These are phyloP conservation scores for Desmodesmus armatus DNA, from an alignment of 139 green algal species.

Conservation along the genomic window DNA sequence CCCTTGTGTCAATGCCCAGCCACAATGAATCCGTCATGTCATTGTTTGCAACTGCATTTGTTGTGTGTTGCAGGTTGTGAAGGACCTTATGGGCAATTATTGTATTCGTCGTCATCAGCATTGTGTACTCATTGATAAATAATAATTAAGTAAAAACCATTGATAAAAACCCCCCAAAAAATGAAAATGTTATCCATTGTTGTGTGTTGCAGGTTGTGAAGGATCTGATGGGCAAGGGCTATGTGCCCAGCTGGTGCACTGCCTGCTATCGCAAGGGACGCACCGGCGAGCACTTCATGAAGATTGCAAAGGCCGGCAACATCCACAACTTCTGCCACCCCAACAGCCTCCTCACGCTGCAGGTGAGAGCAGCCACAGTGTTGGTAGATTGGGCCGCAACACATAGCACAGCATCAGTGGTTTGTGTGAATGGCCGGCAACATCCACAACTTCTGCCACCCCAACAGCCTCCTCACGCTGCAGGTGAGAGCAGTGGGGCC, in stretches of 20 bases:
- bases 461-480: slow-evolving; percentile 78
- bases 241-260: slow-evolving; percentile 81
- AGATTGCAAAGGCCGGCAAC: slow-evolving; percentile 80
- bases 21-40: too few relatives aligned
- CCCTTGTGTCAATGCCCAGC: too few relatives aligned
- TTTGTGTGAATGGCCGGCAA: slow-evolving; percentile 79
- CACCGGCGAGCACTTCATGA: slow-evolving; percentile 84
- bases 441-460: slow-evolving; percentile 87
- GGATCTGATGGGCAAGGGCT: slow-evolving; percentile 74
- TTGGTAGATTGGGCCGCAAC: too few relatives aligned
- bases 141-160: too few relatives aligned
- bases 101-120: too few relatives aligned
- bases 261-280: slow-evolving; percentile 82
- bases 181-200: too few relatives aligned
- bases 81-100: slow-evolving; percentile 73
- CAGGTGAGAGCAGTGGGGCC: too few relatives aligned
- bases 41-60: too few relatives aligned
- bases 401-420: too few relatives aligned
- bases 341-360: slow-evolving; percentile 77
- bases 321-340: slow-evolving; percentile 88
- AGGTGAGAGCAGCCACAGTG: too few relatives aligned
- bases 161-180: too few relatives aligned
- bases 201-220: slow-evolving; percentile 68
- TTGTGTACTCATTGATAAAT: too few relatives aligned
- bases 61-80: slow-evolving; percentile 67